A percentile compares a stretch with the other conserved stretches of the same genome.
phyloP scores from a whole-genome alignment of 371 early-diverging fungal species.

The Mucor velutinosus region DNA sequence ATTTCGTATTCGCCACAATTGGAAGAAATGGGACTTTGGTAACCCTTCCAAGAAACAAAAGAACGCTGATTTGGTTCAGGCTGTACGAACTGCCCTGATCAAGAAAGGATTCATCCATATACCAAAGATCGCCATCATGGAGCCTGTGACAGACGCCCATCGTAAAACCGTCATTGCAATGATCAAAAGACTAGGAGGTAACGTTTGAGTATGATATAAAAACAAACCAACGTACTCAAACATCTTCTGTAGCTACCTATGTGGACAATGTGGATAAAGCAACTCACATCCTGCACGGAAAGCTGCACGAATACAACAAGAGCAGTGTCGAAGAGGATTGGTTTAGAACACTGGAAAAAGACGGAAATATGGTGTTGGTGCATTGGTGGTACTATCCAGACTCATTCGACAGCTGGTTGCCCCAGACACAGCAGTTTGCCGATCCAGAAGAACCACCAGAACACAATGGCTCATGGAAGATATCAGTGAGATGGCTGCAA shows the following conservation, averaged over 20 bases:
- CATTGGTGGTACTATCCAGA: conserved; percentile 89
- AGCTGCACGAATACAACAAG: conserved; percentile 39
- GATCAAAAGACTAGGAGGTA: conserved; percentile 58
- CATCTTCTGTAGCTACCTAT: conserved; percentile 31
- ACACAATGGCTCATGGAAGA: conserved; percentile 70
- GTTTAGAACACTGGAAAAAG: conserved; percentile 76
- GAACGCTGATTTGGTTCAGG: conserved; percentile 49
- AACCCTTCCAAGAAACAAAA: conserved; percentile 44
- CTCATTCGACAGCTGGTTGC: conserved; percentile 81
- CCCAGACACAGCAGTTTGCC: conserved; percentile 64
- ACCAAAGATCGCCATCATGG: conserved; percentile 56
- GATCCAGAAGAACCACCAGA: conserved; percentile 72
- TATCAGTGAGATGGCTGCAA: conserved; percentile 73
- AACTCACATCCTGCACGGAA: conserved; percentile 68
- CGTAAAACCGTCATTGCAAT: conserved; percentile 40
- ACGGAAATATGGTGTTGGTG: conserved; percentile 65
- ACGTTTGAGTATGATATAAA: neutral
- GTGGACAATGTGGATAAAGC: conserved; percentile 49
- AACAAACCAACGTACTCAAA: neutral
- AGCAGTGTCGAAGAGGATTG: conserved; percentile 62
- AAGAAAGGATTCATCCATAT: conserved; percentile 34
- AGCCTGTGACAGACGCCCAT: conserved; percentile 39
- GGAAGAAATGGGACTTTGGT: conserved; percentile 60
- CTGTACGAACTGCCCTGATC: conserved; percentile 46
- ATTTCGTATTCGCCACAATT: conserved; percentile 47